Percentiles rank a stretch among this genome's conserved stretches.
These are phyloP conservation scores for Davidsoniella virescens DNA, from an alignment of 2,329 filamentous ascomycete species.

Conservation along the genomic window DNA sequence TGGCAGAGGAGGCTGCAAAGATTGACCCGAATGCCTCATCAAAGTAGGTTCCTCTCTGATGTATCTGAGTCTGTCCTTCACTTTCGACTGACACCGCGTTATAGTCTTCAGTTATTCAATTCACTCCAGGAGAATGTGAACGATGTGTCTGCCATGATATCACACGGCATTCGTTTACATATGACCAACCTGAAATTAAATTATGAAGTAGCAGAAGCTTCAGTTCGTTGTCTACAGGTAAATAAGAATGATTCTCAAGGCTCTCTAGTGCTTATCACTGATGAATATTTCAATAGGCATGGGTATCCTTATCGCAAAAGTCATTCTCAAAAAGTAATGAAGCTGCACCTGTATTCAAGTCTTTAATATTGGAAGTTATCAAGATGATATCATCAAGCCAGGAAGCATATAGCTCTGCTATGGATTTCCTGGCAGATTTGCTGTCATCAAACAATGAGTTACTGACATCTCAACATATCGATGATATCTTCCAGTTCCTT, in stretches of 20 bases:
- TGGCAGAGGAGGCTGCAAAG: conserved; percentile 53
- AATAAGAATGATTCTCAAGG: conserved; percentile 9
- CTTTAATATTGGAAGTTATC: conserved; percentile 43
- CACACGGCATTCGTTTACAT: conserved; percentile 21
- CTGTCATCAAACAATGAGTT: conserved; percentile 49
- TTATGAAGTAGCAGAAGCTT: conserved; percentile 31
- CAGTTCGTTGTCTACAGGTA: conserved; percentile 47
- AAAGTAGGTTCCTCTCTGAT: conserved; percentile 25
- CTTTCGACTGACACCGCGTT: conserved; percentile 18
- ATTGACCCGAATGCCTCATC: conserved; percentile 45
- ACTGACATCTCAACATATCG: conserved; percentile 41
- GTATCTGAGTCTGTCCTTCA: conserved; percentile 17
- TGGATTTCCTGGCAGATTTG: conserved; percentile 49
- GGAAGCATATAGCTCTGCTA: conserved; percentile 39
- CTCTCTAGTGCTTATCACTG: conserved; percentile 12
- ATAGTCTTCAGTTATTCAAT: conserved; percentile 24
- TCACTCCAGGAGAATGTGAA: conserved; percentile 25
- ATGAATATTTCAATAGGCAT: background rate
- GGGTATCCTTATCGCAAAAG: conserved; percentile 16
- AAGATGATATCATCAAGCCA: conserved; percentile 31
- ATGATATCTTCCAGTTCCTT: conserved; percentile 41
- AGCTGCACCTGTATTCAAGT: conserved; percentile 20
- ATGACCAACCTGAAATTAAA: conserved; percentile 13
- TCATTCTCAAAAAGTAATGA: conserved; percentile 4
- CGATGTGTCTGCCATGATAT: conserved; percentile 27